Conservation (phyloP, 2,329 filamentous ascomycete species). For the Venturia carpophila region DNA sequence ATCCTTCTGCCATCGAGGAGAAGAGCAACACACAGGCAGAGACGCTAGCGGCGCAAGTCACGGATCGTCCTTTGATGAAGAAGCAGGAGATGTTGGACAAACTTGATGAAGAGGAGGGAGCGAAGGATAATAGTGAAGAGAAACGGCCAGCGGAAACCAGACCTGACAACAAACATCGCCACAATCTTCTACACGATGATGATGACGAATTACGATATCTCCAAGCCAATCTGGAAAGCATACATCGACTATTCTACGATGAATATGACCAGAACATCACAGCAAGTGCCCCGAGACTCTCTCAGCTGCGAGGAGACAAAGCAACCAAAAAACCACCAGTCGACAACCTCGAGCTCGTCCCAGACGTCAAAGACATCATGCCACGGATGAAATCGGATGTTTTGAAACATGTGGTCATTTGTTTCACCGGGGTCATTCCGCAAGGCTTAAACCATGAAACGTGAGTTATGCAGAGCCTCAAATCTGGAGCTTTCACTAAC, state of each 20-base stretch:
- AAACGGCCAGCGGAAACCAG: conserved; percentile 27
- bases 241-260: conserved; percentile 76
- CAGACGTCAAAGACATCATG: conserved; percentile 81
- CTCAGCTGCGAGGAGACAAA: conserved; percentile 26
- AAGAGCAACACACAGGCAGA: conserved; percentile 84
- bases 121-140: conserved; percentile 32
- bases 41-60: conserved; percentile 78
- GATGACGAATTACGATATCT: conserved; percentile 75
- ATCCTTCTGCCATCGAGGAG: conserved; percentile 59
- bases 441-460: conserved; percentile 66
- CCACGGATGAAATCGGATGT: conserved; percentile 70
- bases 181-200: conserved; percentile 79
- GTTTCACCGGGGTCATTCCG: conserved; percentile 85
- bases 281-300: conserved; percentile 38
- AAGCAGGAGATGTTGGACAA: conserved; percentile 88
- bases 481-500: conserved; percentile 22
- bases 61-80: conserved; percentile 79
- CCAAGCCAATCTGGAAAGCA: conserved; percentile 62
- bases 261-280: conserved; percentile 58
- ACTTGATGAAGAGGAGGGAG: conserved; percentile 60
- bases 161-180: conserved; percentile 43
- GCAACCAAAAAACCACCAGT: conserved; percentile 43
- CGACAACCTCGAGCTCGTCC: conserved; percentile 54
- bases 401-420: conserved; percentile 66
- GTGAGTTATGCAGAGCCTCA: conserved; percentile 31